These are phyloP conservation scores for Paraglomus occultum DNA, from an alignment of 192 early-diverging fungal species.

Conservation along the genomic window DNA sequence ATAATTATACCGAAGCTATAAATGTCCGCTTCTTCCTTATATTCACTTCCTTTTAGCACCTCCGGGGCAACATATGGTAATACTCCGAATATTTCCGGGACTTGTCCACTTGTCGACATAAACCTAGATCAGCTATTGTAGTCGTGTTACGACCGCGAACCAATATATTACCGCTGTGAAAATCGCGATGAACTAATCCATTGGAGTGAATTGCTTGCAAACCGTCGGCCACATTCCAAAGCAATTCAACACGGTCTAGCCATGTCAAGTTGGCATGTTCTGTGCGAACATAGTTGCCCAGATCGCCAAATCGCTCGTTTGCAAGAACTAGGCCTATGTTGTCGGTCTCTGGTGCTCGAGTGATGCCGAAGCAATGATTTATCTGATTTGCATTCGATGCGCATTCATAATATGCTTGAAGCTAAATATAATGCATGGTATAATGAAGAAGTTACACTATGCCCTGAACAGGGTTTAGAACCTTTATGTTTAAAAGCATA, in stretches of 20 bases:
- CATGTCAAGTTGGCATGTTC: not conserved
- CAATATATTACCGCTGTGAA: constrained; percentile 17
- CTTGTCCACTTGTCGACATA: not conserved
- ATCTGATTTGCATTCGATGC: not conserved
- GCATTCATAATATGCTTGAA: no score
- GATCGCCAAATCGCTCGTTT: not conserved
- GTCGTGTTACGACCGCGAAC: not conserved
- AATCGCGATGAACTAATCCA: constrained; percentile 1
- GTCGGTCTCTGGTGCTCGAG: not conserved
- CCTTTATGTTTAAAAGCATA: no score
- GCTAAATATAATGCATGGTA: no score
- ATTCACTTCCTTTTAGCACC: not conserved
- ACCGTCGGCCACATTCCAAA: not conserved
- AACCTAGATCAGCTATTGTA: constrained; percentile 15
- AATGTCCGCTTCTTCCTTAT: constrained; percentile 22
- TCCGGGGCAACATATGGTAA: constrained; percentile 7
- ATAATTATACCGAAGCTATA: constrained; percentile 20
- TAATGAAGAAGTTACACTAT: no score
- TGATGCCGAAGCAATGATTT: constrained; percentile 5
- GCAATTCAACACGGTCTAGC: not conserved
- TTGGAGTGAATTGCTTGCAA: not conserved
- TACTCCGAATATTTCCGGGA: constrained; percentile 1
- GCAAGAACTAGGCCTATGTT: not conserved
- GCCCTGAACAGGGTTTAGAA: no score
- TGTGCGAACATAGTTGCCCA: not conserved